Evolutionary conservation across 208 protist genomes (phyloP).

Genomic region (Crithidia mellificae): DNA sequence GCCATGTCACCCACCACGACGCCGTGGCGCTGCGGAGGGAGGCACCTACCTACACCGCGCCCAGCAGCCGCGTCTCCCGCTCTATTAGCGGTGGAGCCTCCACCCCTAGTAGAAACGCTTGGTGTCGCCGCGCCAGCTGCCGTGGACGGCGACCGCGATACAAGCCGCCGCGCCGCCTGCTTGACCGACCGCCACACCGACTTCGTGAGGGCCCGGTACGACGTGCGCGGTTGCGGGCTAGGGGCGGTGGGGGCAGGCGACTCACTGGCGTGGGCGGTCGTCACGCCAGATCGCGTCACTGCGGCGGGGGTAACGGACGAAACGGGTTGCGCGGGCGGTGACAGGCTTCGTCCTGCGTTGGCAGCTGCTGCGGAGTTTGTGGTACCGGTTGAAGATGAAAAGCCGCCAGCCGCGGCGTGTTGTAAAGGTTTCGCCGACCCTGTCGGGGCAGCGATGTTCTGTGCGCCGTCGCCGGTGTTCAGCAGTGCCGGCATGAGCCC

Average conservation of each 20-base stretch:
- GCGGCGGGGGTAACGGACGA: neutral
- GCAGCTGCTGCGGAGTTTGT: too few species aligned
- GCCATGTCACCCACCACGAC: too few species aligned
- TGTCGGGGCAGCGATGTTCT: too few species aligned
- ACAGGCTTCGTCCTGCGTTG: constrained; percentile 10
- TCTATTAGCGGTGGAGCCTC: too few species aligned
- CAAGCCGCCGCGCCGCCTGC: constrained; percentile 23
- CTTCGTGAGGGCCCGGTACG: constrained; percentile 22
- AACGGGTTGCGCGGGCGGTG: neutral
- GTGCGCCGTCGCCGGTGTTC: neutral
- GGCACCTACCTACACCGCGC: too few species aligned
- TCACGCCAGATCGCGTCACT: neutral
- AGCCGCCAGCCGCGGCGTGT: too few species aligned
- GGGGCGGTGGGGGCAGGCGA: neutral
- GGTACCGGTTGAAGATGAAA: too few species aligned
- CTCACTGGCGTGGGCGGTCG: neutral
- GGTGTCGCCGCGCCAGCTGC: neutral
- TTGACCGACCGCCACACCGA: constrained; percentile 33
- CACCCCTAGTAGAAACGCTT: neutral
- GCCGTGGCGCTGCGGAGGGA: too few species aligned
- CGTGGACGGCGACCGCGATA: neutral
- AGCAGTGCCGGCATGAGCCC: neutral
- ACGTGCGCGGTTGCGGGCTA: neutral
- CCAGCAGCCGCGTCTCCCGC: too few species aligned
- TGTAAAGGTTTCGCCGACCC: too few species aligned